Conservation (phyloP, 805 yeast species). For the Starmerella floricola region DNA sequence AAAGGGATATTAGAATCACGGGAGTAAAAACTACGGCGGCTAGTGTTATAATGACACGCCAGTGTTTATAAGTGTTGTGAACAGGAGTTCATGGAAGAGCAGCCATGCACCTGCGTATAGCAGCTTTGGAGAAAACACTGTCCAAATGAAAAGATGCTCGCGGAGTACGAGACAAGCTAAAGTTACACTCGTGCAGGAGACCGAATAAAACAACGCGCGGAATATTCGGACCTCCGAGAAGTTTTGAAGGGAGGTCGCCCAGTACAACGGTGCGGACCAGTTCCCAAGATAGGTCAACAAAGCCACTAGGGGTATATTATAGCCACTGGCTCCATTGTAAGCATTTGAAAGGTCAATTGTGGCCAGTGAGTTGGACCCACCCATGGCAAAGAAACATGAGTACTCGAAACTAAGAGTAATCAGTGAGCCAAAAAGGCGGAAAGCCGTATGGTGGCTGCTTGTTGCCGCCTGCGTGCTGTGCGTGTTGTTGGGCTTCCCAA, state of each 20-base stretch:
- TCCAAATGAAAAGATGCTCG: slow-evolving; percentile 90
- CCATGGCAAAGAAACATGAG: slow-evolving; percentile 70
- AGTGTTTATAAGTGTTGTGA: slow-evolving; percentile 9
- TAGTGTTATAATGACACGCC: too few relatives aligned
- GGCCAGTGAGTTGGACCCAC: slow-evolving; percentile 85
- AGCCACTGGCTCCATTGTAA: slow-evolving; percentile 72
- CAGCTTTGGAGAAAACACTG: slow-evolving; percentile 89
- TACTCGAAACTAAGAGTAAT: slow-evolving; percentile 51
- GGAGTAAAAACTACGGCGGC: too few relatives aligned
- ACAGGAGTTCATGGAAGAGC: slow-evolving; percentile 23
- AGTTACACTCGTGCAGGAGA: slow-evolving; percentile 14
- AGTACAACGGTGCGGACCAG: slow-evolving; percentile 74
- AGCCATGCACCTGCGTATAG: slow-evolving; percentile 71
- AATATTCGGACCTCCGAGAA: slow-evolving; percentile 33
- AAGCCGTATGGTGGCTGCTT: neutral
- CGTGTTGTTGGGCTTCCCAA: too few relatives aligned
- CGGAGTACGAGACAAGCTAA: slow-evolving; percentile 60
- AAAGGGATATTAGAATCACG: too few relatives aligned
- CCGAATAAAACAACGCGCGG: slow-evolving; percentile 16
- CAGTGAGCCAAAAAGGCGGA: neutral
- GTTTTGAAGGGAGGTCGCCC: slow-evolving; percentile 36
- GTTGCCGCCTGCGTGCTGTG: neutral
- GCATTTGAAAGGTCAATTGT: slow-evolving; percentile 85
- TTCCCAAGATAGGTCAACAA: slow-evolving; percentile 68
- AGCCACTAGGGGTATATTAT: slow-evolving; percentile 62